These are phyloP conservation scores for Ogataea henricii DNA, from an alignment of 805 yeast species.

Conservation along the genomic window DNA sequence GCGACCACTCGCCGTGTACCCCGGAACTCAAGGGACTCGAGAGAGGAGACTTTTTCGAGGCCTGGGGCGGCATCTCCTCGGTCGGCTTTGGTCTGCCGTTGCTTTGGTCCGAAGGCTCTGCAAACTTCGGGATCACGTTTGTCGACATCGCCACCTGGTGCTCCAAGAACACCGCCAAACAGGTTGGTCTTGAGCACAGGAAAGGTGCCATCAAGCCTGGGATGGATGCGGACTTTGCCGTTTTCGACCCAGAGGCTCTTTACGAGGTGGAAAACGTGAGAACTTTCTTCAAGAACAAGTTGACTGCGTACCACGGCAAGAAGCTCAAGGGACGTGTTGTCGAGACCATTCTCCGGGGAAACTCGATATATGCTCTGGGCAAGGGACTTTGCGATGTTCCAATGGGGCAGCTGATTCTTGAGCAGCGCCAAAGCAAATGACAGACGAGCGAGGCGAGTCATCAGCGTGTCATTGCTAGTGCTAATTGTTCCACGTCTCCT, in stretches of 20 bases:
- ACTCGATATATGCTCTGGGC: conserved; percentile 57
- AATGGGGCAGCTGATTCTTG: conserved; percentile 60
- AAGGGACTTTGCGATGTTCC: conserved; percentile 59
- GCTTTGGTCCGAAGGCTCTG: conserved; percentile 71
- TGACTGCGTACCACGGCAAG: conserved; percentile 83
- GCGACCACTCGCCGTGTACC: conserved; percentile 96
- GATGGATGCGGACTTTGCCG: conserved; percentile 83
- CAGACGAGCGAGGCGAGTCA: background rate
- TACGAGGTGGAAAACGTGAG: conserved; percentile 54
- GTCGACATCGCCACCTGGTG: conserved; percentile 79
- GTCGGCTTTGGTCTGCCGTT: conserved; percentile 90
- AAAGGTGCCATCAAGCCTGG: conserved; percentile 79
- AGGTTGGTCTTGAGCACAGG: conserved; percentile 69
- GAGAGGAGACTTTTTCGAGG: conserved; percentile 83
- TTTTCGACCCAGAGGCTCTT: conserved; percentile 66
- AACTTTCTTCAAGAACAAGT: conserved; percentile 78
- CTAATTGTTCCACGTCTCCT: too few relatives aligned
- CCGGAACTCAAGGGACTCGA: conserved; percentile 83
- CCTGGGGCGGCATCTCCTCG: conserved; percentile 97
- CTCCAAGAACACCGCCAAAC: conserved; percentile 77
- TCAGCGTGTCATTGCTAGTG: background rate
- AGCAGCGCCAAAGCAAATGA: conserved; percentile 46
- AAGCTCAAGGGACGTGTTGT: conserved; percentile 69
- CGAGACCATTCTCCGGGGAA: conserved; percentile 81
- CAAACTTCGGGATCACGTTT: conserved; percentile 36